Conservation (phyloP, 1,284 basidiomycete genomes). For the Apiotrichum domesticum region DNA sequence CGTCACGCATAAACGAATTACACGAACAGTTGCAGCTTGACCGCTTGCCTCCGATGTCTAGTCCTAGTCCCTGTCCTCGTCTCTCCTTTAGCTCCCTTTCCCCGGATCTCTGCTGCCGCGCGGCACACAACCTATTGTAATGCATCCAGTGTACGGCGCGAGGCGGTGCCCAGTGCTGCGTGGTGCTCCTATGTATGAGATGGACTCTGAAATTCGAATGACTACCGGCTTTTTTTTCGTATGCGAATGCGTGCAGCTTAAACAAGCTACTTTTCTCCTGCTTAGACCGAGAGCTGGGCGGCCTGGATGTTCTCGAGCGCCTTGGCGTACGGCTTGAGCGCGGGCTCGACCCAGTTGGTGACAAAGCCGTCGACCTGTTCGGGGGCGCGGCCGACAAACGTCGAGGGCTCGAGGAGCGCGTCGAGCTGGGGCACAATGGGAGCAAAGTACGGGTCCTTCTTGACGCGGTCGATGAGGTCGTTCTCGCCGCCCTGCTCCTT, state of each 20-base stretch:
- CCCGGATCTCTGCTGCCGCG: too few relatives aligned
- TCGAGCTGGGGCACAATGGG: constrained; percentile 53
- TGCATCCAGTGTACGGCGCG: not conserved
- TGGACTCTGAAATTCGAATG: not conserved
- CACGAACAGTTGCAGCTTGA: too few relatives aligned
- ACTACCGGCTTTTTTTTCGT: not conserved
- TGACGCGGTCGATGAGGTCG: constrained; percentile 86
- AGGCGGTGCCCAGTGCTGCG: not conserved
- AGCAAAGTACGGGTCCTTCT: constrained; percentile 59
- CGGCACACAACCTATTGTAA: constrained; percentile 1
- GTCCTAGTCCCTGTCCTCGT: too few relatives aligned
- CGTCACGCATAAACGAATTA: too few relatives aligned
- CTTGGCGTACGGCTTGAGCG: constrained; percentile 59
- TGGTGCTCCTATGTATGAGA: not conserved
- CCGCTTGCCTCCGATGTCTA: too few relatives aligned
- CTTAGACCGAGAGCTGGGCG: constrained; percentile 53
- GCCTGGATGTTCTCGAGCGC: constrained; percentile 59
- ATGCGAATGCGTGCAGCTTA: too few relatives aligned
- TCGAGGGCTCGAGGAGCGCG: constrained; percentile 64
- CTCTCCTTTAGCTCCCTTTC: too few relatives aligned
- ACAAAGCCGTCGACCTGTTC: constrained; percentile 90
- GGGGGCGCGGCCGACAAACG: constrained; percentile 84
- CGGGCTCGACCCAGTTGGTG: constrained; percentile 82
- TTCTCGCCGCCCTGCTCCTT: constrained; percentile 94
- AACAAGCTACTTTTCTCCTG: not conserved